phyloP scores from a whole-genome alignment of 2,329 filamentous ascomycete genomes.

The Botryosphaeria dothidea region DNA sequence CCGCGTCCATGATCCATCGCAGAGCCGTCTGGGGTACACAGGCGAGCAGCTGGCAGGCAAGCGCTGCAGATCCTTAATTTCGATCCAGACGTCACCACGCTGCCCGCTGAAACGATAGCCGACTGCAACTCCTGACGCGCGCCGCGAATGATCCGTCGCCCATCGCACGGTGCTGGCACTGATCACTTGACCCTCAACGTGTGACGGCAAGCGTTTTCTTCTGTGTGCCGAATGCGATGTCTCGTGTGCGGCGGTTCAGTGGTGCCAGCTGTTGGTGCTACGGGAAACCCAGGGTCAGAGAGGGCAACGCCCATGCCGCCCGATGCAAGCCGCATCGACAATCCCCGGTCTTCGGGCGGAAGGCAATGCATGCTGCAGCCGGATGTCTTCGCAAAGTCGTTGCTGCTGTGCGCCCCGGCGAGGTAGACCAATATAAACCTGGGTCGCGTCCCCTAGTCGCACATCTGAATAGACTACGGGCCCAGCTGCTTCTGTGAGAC shows the following conservation, averaged over 20 bases:
- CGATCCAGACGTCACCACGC: constrained; percentile 17
- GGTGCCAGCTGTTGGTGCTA: constrained; percentile 17
- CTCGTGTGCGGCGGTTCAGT: constrained; percentile 14
- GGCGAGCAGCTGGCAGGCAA: constrained; percentile 10
- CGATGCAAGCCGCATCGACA: constrained; percentile 13
- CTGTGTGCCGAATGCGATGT: constrained; percentile 18
- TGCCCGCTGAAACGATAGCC: constrained; percentile 19
- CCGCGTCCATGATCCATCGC: neutral
- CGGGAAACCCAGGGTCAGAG: constrained; percentile 2
- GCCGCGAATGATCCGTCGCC: constrained; percentile 18
- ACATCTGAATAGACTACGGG: constrained; percentile 15
- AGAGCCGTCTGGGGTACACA: constrained; percentile 11
- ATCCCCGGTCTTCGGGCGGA: constrained; percentile 17
- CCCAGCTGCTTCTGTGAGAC: constrained; percentile 13
- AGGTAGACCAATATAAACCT: constrained; percentile 17
- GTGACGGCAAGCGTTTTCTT: constrained; percentile 18
- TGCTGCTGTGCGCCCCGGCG: constrained; percentile 15
- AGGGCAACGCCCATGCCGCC: neutral
- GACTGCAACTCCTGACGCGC: constrained; percentile 17
- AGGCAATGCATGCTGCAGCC: constrained; percentile 8
- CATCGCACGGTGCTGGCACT: constrained; percentile 17
- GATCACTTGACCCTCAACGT: constrained; percentile 18
- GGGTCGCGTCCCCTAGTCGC: constrained; percentile 11
- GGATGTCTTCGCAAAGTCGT: constrained; percentile 5
- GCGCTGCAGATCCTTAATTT: constrained; percentile 15